Percentiles rank a stretch among this genome's conserved stretches.
phyloP scores from a whole-genome alignment of 192 early-diverging fungal genomes.

The Umbelopsis isabellina region DNA sequence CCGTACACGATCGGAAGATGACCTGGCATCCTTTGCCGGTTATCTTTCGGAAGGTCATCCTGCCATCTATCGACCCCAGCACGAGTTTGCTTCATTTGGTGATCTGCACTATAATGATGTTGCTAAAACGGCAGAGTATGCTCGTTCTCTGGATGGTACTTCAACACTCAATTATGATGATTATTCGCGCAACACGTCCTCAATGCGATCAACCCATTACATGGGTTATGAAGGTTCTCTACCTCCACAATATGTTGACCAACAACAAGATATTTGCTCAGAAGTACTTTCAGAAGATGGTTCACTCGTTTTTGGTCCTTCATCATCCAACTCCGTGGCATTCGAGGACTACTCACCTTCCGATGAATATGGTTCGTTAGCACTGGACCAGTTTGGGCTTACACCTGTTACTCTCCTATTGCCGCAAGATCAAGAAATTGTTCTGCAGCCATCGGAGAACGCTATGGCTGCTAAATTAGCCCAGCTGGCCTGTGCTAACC shows the following conservation, averaged over 20 bases:
- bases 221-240: not conserved
- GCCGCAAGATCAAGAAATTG: constrained; percentile 43
- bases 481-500: constrained; percentile 79
- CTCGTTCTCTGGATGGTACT: constrained; percentile 8
- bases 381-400: constrained; percentile 12
- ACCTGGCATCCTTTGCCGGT: constrained; percentile 1
- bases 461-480: constrained; percentile 87
- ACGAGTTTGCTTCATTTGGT: constrained; percentile 11
- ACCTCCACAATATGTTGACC: not conserved
- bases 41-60: constrained; percentile 20
- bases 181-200: constrained; percentile 15
- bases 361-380: constrained; percentile 13
- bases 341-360: constrained; percentile 13
- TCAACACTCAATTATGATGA: constrained; percentile 16
- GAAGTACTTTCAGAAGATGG: constrained; percentile 15
- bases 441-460: constrained; percentile 76
- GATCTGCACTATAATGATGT: constrained; percentile 1
- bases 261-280: constrained; percentile 17
- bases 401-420: constrained; percentile 19
- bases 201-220: constrained; percentile 13
- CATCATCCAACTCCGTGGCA: constrained; percentile 1
- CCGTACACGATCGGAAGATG: constrained; percentile 1
- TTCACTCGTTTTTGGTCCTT: constrained; percentile 7
- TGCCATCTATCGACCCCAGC: constrained; percentile 11
- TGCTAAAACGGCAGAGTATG: not conserved